Base-by-base conservation (phyloP, 1,284 basidiomycete genomes). In the Pseudozyma thailandica region DNA sequence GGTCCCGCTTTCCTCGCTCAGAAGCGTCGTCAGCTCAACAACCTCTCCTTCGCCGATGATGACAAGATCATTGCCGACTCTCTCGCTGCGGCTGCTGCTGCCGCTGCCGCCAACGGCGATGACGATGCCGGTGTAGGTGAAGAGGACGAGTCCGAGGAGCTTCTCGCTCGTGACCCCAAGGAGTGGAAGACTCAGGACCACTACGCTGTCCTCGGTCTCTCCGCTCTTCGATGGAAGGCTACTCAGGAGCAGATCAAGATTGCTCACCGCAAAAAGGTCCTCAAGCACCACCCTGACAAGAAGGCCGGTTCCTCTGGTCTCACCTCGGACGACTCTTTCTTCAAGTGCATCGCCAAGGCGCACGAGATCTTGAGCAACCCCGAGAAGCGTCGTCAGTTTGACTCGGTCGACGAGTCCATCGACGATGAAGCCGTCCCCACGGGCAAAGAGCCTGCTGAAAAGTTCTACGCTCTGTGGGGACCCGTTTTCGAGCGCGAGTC, bases 141-240 rank as follows among this genome's bases (percentile, higher is more conserved):
- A 63, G 96, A 98, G 85, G 86, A 90, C 63, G 96, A 98, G 86
- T 85, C 87, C 31, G 86, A 87, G 10, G 90, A 90, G 25, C 81
- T 94, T 47, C 85, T 95, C 44, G 84, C 86, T 28, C 86, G 90
- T 18, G 96, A 98, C 86, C 92, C 95, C 16, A 98, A 97, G 84
- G 94, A 97, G 84, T 98, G 95, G 95, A 98, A 98, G 92, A 93
- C 94, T 88, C 96, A 98, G 88, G 95, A 98, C 84, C 93, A 98
- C 84, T 98, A 98, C 83, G 92, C 92, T 59, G 92, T 98, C 31
- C 90, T 98, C 51, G 95, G 95, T 79, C 88, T 98, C 6, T 95
- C 93, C 25, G 89, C 91, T 80, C 87, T 97, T 59, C 88, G 95
- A 62, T 93, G 92, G 88, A 90, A 87, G 75, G 95, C 95, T 10